These are phyloP conservation scores for Tricholoma terreum DNA, from an alignment of 768 basidiomycete genomes.

Conservation along the genomic window DNA sequence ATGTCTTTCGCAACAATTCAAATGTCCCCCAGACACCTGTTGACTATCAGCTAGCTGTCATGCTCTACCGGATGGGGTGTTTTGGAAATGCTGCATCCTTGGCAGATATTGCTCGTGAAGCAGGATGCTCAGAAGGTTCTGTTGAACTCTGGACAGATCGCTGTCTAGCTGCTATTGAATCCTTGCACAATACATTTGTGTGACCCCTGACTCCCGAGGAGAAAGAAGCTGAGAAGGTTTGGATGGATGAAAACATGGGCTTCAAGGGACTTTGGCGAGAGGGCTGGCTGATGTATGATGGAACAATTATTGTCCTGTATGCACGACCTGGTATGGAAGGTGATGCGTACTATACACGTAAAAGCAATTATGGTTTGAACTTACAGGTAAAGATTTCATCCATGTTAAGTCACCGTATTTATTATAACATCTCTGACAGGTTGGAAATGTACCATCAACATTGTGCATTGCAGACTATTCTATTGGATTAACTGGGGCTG, in stretches of 20 bases:
- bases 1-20: slow-evolving; percentile 19
- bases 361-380: slow-evolving; percentile 26
- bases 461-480: no score
- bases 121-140: slow-evolving; percentile 8
- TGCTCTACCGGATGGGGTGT: background rate
- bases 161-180: no score
- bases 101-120: background rate
- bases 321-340: no score
- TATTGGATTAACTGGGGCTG: slow-evolving; percentile 19
- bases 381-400: slow-evolving; percentile 27
- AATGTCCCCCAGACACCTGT: slow-evolving; percentile 19
- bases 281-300: no score
- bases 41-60: slow-evolving; percentile 8
- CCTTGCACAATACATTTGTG: slow-evolving; percentile 2
- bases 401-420: no score
- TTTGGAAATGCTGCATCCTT: background rate
- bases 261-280: slow-evolving; percentile 24
- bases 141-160: slow-evolving; percentile 11
- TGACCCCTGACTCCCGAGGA: background rate
- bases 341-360: no score
- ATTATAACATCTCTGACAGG: no score
- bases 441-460: no score
- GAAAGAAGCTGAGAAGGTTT: slow-evolving; percentile 8
- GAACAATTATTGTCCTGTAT: slow-evolving; percentile 28
- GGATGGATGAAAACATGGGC: slow-evolving; percentile 5